Conservation (phyloP, 208 protist species). For the Crithidia mellificae region DNA sequence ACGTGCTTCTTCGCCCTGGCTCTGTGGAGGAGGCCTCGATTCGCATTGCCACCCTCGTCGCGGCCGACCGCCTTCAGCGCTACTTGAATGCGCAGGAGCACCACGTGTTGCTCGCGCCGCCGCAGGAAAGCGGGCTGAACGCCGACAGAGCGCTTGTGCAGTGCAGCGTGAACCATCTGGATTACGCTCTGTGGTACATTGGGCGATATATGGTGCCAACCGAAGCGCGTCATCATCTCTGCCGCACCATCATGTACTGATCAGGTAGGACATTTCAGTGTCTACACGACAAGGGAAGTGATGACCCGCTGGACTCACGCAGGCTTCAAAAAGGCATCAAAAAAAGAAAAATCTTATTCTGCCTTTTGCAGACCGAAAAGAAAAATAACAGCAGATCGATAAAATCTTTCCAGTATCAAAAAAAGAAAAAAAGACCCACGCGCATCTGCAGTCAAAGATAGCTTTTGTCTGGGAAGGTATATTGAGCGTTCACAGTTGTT, state of each 20-base stretch:
- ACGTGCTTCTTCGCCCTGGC: constrained; percentile 46
- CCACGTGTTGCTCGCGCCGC: neutral
- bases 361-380: too few relatives aligned
- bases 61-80: constrained; percentile 47
- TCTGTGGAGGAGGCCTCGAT: constrained; percentile 67
- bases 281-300: too few relatives aligned
- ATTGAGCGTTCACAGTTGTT: too few relatives aligned
- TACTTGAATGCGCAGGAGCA: constrained; percentile 27
- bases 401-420: too few relatives aligned
- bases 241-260: constrained; percentile 70
- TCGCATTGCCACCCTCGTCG: constrained; percentile 61
- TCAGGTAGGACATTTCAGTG: too few relatives aligned
- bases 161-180: constrained; percentile 40
- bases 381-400: too few relatives aligned
- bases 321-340: too few relatives aligned
- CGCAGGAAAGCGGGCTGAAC: neutral
- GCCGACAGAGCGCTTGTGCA: neutral
- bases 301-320: too few relatives aligned
- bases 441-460: too few relatives aligned
- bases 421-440: too few relatives aligned
- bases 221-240: constrained; percentile 60
- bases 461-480: too few relatives aligned
- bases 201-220: constrained; percentile 50
- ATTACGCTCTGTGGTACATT: constrained; percentile 81
- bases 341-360: too few relatives aligned